Conservation (phyloP, 78 protist species). For the Isochrysis galbana region DNA sequence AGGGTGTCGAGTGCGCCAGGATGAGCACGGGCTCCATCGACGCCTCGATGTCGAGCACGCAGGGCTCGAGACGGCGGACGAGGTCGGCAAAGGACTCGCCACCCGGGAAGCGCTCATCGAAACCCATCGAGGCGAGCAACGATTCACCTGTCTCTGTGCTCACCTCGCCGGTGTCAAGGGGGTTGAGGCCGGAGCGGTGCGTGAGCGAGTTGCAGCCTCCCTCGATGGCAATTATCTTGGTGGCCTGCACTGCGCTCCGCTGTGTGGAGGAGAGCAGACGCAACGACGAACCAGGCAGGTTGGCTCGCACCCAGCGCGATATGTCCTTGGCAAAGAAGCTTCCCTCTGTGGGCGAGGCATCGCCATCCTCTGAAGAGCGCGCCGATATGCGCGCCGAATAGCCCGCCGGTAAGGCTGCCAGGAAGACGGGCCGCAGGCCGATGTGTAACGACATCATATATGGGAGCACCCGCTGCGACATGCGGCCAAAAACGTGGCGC, state of each 20-base stretch:
- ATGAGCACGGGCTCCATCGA: not conserved
- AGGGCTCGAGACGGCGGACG: constrained; percentile 77
- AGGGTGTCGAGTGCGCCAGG: not conserved
- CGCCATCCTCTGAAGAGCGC: too few species aligned
- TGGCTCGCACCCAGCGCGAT: too few species aligned
- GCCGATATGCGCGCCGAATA: too few species aligned
- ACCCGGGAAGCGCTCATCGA: constrained; percentile 80
- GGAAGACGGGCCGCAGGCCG: not conserved
- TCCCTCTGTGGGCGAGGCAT: too few species aligned
- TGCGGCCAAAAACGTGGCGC: not conserved
- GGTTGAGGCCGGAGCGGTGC: not conserved
- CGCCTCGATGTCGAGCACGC: not conserved
- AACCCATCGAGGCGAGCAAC: constrained; percentile 66
- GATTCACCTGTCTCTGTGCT: constrained; percentile 61
- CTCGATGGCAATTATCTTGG: too few species aligned
- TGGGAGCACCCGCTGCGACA: not conserved
- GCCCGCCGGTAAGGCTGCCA: not conserved
- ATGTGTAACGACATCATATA: not conserved
- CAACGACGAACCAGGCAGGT: too few species aligned
- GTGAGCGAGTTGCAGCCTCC: not conserved
- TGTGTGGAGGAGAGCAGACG: too few species aligned
- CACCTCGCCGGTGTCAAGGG: not conserved
- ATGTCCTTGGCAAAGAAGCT: too few species aligned
- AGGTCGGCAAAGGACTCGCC: constrained; percentile 91
- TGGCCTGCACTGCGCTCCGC: too few species aligned